These are phyloP conservation scores for Mycosphaerella arachidis DNA, from an alignment of 2,329 filamentous ascomycete species.

Conservation along the genomic window DNA sequence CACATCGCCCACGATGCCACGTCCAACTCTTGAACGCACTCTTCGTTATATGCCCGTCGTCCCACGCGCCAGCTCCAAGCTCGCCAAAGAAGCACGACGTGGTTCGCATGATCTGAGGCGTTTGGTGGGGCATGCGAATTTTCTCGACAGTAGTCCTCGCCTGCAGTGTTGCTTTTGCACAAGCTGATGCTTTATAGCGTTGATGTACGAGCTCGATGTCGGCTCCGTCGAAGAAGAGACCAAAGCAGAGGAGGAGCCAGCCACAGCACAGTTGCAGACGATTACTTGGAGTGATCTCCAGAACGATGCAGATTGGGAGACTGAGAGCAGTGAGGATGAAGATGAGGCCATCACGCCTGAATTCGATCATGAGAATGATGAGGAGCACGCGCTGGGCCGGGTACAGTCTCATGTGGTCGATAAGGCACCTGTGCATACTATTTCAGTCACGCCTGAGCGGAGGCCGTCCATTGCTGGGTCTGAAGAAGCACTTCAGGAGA, in stretches of 20 bases:
- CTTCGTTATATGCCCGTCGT: background rate
- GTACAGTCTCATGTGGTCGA: background rate
- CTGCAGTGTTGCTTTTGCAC: background rate
- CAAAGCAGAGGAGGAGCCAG: background rate
- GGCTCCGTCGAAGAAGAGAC: background rate
- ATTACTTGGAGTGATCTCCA: background rate
- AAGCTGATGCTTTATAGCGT: background rate
- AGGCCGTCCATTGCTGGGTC: background rate
- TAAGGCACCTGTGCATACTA: background rate
- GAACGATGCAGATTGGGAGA: background rate
- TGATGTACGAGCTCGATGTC: background rate
- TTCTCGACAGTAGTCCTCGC: background rate
- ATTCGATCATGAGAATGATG: background rate
- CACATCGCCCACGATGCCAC: background rate
- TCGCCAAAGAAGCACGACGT: background rate
- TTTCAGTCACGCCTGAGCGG: background rate
- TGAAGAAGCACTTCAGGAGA: no score
- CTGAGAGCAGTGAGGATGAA: background rate
- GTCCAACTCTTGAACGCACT: background rate
- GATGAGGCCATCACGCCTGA: background rate
- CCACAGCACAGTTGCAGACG: background rate
- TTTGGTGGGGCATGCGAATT: background rate
- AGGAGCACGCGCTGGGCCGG: background rate
- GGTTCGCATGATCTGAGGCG: background rate
- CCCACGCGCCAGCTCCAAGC: background rate